Conservation (phyloP, 768 basidiomycete species). For the Lactifluus echinatus region DNA sequence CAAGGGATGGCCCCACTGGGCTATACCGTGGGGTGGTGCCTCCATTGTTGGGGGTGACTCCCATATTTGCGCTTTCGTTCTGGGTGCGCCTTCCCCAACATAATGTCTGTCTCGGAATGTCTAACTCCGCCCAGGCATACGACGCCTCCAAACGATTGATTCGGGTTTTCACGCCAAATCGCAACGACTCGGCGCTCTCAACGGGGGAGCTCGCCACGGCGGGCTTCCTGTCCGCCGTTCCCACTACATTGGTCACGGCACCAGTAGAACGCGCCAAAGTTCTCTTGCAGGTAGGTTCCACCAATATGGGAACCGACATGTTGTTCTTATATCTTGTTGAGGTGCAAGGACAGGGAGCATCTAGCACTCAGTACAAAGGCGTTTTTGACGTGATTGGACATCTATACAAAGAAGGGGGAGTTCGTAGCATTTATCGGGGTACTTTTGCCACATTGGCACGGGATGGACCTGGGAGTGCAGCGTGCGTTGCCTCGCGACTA, state of each 20-base stretch:
- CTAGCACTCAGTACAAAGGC: constrained; percentile 71
- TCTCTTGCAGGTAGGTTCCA: constrained; percentile 62
- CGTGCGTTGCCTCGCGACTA: constrained; percentile 43
- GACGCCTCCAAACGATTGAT: constrained; percentile 88
- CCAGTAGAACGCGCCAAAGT: constrained; percentile 98
- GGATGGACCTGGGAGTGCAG: constrained; percentile 95
- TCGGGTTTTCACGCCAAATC: constrained; percentile 66
- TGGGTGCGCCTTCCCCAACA: constrained; percentile 52
- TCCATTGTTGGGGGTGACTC: constrained; percentile 89
- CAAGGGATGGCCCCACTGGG: constrained; percentile 83
- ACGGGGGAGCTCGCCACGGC: constrained; percentile 80
- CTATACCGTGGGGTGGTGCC: constrained; percentile 92
- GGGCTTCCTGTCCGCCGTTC: constrained; percentile 90
- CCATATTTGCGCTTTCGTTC: constrained; percentile 96
- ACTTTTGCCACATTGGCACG: constrained; percentile 88
- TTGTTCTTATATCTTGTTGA: constrained; percentile 50
- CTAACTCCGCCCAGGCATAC: constrained; percentile 56
- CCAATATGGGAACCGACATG: background rate
- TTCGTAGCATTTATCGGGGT: constrained; percentile 87
- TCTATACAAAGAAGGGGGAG: constrained; percentile 88
- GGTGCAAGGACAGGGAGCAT: constrained; percentile 84
- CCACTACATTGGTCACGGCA: constrained; percentile 85
- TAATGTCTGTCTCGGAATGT: background rate
- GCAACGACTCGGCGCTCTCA: constrained; percentile 53
- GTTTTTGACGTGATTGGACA: constrained; percentile 86